Percentiles rank a stretch among this genome's conserved stretches.
Evolutionary conservation across 2,329 filamentous ascomycete genomes (phyloP).

Genomic region (Clonostachys chloroleuca): DNA sequence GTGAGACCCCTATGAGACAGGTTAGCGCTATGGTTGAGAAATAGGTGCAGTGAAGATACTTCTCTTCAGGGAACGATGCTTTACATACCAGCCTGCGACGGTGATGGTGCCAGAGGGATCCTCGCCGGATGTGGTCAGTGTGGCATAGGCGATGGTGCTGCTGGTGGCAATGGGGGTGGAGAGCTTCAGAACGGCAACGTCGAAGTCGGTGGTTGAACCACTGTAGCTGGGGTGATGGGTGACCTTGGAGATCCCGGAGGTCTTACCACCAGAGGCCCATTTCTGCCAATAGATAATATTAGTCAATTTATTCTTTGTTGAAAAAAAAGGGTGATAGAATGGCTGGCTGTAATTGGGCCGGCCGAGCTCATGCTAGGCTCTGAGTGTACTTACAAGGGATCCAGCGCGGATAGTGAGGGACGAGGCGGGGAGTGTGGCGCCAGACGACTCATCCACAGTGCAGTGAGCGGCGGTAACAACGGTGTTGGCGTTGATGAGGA

Average conservation of each 20-base stretch:
- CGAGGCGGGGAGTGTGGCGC: neutral
- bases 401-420: constrained; percentile 17
- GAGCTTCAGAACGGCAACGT: constrained; percentile 19
- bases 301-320: constrained; percentile 2
- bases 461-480: constrained; percentile 23
- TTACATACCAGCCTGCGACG: constrained; percentile 16
- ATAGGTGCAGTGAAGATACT: neutral
- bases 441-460: constrained; percentile 6
- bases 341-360: constrained; percentile 1
- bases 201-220: constrained; percentile 9
- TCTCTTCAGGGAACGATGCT: constrained; percentile 1
- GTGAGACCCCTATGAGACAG: constrained; percentile 5
- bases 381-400: constrained; percentile 8
- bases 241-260: constrained; percentile 14
- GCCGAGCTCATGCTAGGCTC: neutral
- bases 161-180: constrained; percentile 11
- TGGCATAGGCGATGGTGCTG: constrained; percentile 15
- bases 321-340: constrained; percentile 6
- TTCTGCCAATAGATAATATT: neutral
- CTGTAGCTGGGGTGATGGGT: constrained; percentile 14
- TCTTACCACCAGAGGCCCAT: constrained; percentile 12
- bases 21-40: no score
- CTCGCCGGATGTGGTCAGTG: constrained; percentile 12
- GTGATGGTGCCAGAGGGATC: constrained; percentile 14
- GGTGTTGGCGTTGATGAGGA: constrained; percentile 20